These are phyloP conservation scores for Chlamydomonas sphaeroides DNA, from an alignment of 139 green algal species.

Conservation along the genomic window DNA sequence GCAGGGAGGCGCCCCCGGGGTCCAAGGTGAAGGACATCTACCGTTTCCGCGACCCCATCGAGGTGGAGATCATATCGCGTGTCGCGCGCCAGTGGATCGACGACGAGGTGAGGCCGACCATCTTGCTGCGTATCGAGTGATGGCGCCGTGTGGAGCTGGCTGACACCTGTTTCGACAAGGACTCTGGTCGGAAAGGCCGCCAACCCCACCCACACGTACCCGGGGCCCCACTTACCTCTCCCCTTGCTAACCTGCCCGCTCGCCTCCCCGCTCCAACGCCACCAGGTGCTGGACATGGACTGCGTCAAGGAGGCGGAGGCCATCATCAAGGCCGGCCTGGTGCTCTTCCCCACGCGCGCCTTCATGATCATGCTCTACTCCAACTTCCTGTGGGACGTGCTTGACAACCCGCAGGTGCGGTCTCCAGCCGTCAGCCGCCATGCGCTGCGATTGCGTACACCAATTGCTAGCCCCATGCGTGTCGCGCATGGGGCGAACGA, in stretches of 20 bases:
- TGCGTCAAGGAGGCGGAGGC: slow-evolving; percentile 38
- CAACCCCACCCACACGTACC: too few relatives aligned
- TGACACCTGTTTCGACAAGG: too few relatives aligned
- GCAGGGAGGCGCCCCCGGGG: slow-evolving; percentile 22
- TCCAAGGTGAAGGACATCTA: slow-evolving; percentile 45
- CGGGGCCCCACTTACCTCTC: too few relatives aligned
- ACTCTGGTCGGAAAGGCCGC: too few relatives aligned
- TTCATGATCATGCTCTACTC: slow-evolving; percentile 51
- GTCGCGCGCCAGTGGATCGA: slow-evolving; percentile 35
- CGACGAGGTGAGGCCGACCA: slow-evolving; percentile 8
- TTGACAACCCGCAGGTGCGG: slow-evolving; percentile 36
- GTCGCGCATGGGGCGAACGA: too few relatives aligned
- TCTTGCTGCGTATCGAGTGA: too few relatives aligned
- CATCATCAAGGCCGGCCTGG: slow-evolving; percentile 52
- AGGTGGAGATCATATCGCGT: slow-evolving; percentile 39
- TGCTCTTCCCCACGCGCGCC: slow-evolving; percentile 39
- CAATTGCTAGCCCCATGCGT: too few relatives aligned
- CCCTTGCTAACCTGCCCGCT: too few relatives aligned
- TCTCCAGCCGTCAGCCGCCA: too few relatives aligned
- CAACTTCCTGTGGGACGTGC: slow-evolving; percentile 50
- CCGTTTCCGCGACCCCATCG: slow-evolving; percentile 29
- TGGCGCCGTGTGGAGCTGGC: too few relatives aligned
- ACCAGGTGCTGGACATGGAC: slow-evolving; percentile 27
- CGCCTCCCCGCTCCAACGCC: too few relatives aligned
- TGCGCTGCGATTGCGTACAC: too few relatives aligned